Conservation (phyloP, 176 grass and related monocot genomes). For the Stipa capillata region DNA sequence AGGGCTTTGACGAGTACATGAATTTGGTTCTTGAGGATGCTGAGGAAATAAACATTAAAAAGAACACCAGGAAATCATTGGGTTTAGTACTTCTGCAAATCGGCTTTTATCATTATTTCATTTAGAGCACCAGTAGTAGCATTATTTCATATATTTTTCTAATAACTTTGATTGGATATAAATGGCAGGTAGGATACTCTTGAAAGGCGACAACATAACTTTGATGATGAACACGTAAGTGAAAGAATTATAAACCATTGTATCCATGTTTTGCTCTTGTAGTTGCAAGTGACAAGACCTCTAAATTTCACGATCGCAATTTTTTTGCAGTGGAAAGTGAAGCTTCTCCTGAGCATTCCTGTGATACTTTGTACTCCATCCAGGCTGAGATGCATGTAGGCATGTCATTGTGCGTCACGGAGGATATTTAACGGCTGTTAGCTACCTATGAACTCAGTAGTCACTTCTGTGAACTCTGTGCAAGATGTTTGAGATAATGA, state of each 20-base stretch:
- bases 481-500: slow-evolving; percentile 9
- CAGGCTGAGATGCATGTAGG: slow-evolving; percentile 7
- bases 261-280: background rate
- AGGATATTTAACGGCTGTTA: slow-evolving; percentile 4
- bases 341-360: background rate
- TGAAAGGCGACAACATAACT: slow-evolving; percentile 98
- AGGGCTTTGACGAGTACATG: slow-evolving; percentile 99
- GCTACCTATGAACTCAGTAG: background rate
- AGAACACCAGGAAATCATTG: slow-evolving; percentile 70
- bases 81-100: slow-evolving; percentile 30
- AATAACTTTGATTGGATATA: background rate
- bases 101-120: background rate
- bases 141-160: background rate
- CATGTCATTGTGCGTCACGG: background rate
- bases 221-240: slow-evolving; percentile 93
- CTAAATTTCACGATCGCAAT: background rate
- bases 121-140: background rate
- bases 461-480: background rate
- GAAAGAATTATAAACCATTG: background rate
- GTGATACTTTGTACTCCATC: slow-evolving; percentile 8
- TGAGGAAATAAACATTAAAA: slow-evolving; percentile 86
- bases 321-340: slow-evolving; percentile 41
- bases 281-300: background rate
- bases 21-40: slow-evolving; percentile 95
- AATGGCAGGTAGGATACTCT: slow-evolving; percentile 71